A percentile compares a stretch with the other conserved stretches of the same genome.
These are phyloP conservation scores for Epicoccum sorghinum DNA, from an alignment of 2,329 filamentous ascomycete species.

Conservation along the genomic window DNA sequence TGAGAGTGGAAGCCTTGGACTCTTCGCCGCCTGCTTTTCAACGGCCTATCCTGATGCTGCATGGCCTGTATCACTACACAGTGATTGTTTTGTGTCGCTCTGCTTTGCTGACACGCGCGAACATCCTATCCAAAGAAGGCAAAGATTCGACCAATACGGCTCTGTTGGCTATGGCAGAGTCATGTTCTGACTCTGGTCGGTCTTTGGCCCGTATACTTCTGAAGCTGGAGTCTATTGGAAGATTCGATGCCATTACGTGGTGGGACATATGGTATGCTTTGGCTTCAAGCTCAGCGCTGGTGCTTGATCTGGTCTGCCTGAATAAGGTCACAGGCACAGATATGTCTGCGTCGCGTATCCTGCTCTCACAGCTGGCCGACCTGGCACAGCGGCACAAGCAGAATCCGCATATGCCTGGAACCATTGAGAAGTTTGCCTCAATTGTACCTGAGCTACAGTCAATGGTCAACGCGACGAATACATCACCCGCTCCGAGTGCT, in stretches of 20 bases:
- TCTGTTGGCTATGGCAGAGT: conserved; percentile 44
- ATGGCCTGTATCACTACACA: conserved; percentile 51
- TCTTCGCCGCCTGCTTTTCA: conserved; percentile 43
- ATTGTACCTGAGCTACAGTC: conserved; percentile 46
- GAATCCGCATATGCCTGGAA: conserved; percentile 47
- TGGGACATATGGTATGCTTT: conserved; percentile 52
- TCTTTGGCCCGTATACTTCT: conserved; percentile 42
- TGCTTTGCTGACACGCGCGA: conserved; percentile 48
- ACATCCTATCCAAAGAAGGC: conserved; percentile 35
- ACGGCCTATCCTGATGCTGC: conserved; percentile 48
- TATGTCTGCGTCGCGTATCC: conserved; percentile 36
- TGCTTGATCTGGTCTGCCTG: conserved; percentile 47
- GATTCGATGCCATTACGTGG: conserved; percentile 51
- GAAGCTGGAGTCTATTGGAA: conserved; percentile 45
- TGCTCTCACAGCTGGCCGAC: conserved; percentile 45
- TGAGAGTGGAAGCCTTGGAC: conserved; percentile 42
- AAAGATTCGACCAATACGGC: conserved; percentile 33
- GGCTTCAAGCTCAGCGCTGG: conserved; percentile 46
- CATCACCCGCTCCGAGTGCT: conserved; percentile 10
- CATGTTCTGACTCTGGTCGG: conserved; percentile 48
- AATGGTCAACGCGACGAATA: conserved; percentile 39
- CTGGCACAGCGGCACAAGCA: conserved; percentile 39
- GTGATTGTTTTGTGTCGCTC: conserved; percentile 48
- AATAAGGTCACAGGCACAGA: conserved; percentile 26
- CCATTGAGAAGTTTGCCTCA: conserved; percentile 46